Evolutionary conservation across 1,139 yeast species (phyloP).

Genomic region (Zygosaccharomyces sapae): DNA sequence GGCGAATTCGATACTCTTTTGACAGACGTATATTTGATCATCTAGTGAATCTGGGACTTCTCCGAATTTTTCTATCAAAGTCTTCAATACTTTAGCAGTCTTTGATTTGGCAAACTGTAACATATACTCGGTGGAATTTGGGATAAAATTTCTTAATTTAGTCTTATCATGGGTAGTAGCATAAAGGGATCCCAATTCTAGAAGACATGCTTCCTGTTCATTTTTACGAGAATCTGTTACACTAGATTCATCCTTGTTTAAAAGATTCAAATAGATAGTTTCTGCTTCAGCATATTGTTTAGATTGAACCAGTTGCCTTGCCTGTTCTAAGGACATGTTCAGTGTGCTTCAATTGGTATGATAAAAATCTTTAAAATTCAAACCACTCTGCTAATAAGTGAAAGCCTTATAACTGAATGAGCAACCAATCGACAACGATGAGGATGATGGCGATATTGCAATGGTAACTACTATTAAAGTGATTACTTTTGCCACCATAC

Average conservation of each 20-base stretch:
- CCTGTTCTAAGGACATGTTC: conserved; percentile 45
- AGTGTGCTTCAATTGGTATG: background rate
- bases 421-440: background rate
- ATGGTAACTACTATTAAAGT: background rate
- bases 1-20: conserved; percentile 87
- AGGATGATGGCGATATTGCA: background rate
- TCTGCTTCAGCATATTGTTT: conserved; percentile 57
- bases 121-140: conserved; percentile 66
- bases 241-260: conserved; percentile 19
- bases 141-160: conserved; percentile 58
- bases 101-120: conserved; percentile 83
- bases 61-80: conserved; percentile 75
- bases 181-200: conserved; percentile 61
- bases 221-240: conserved; percentile 35
- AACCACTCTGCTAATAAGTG: background rate
- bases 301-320: conserved; percentile 51
- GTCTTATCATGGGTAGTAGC: conserved; percentile 43
- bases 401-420: background rate
- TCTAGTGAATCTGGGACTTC: conserved; percentile 63
- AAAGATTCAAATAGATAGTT: conserved; percentile 40
- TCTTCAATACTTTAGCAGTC: conserved; percentile 81
- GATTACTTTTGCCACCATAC: conserved; percentile 5
- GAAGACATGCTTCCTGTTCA: conserved; percentile 59
- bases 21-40: conserved; percentile 67
- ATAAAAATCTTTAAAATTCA: background rate